Base-by-base conservation (phyloP, 2,329 filamentous ascomycete genomes). In the Aspergillus awamori region DNA sequence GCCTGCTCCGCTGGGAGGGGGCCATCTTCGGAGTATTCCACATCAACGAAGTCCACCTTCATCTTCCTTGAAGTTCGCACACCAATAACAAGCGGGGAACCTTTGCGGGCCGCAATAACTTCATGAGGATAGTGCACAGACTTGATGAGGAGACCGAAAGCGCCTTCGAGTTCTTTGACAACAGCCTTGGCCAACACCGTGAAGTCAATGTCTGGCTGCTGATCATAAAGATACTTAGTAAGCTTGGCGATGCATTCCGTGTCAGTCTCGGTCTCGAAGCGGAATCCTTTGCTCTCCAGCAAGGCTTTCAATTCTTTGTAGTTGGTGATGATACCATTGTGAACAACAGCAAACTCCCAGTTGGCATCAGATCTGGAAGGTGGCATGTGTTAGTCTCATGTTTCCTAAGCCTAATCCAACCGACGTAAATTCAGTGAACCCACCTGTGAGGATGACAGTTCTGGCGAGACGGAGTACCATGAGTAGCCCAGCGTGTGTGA, bases 271-370 rank as follows among this genome's bases (percentile, higher is more conserved):
- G 95, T 99, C 88, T 99, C 95, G 78, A 99, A 99, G 76, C 89
- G 90, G 88, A 97, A 96, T 76, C 95, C 95, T 87, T 98, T 99
- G 84, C 86, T 86, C 82, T 90, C 87, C 70, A 99, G 86, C 66
- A 99, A 88, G 65, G 90, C 92, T 88, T 94, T 97, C 73, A 99
- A 84, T 83, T 99, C 95, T 86, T 99, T 99, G 88, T 99, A 99
- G 87, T 99, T 99, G 84, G 95, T 99, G 82, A 99, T 99, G 86
- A 99, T 99, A 76, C 95, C 95, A 82, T 99, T 99, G 89, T 99
- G 95, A 64, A 98, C 95, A 72, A 99, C 89, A 68, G 92, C 86
- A 80, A 99, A 99, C 82, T 99, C 91, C 93, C 94, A 99, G 74
- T 83, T 91, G 72, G 90, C 87, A 79, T 99, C 95, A 68, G 94